Percentiles rank a stretch among this genome's conserved stretches.
These are phyloP conservation scores for Clavulina sp. DNA, from an alignment of 768 basidiomycete genomes.

Conservation along the genomic window DNA sequence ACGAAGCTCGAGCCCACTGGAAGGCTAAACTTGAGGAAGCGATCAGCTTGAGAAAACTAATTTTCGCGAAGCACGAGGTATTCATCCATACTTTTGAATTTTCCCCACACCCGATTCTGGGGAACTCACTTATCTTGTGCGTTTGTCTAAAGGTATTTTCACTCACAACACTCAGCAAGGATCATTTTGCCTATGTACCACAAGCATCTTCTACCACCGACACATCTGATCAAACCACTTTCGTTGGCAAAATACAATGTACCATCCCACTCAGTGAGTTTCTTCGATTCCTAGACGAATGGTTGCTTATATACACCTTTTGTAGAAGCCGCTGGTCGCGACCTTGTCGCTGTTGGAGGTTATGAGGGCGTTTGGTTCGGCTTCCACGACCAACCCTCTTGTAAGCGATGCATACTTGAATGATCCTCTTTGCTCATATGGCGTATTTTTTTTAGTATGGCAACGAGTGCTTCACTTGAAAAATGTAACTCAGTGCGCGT, in stretches of 20 bases:
- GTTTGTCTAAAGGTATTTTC: slow-evolving; percentile 46
- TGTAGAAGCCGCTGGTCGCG: slow-evolving; percentile 73
- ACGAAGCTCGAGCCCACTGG: slow-evolving; percentile 68
- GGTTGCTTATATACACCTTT: slow-evolving; percentile 2
- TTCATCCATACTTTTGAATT: not conserved
- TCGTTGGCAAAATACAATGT: slow-evolving; percentile 77
- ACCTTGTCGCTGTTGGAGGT: slow-evolving; percentile 83
- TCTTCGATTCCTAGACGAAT: not conserved
- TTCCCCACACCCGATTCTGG: not conserved
- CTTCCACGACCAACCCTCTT: slow-evolving; percentile 70
- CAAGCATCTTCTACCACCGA: slow-evolving; percentile 18
- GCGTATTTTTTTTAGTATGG: slow-evolving; percentile 44
- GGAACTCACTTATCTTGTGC: too few relatives aligned
- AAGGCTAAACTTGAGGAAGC: slow-evolving; percentile 79
- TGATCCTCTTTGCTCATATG: too few relatives aligned
- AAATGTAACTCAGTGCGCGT: slow-evolving; percentile 87
- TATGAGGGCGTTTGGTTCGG: slow-evolving; percentile 95
- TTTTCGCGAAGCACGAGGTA: slow-evolving; percentile 78
- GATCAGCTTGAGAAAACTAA: slow-evolving; percentile 62
- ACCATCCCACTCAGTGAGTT: slow-evolving; percentile 75
- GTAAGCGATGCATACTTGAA: slow-evolving; percentile 25
- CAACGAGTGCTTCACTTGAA: slow-evolving; percentile 86
- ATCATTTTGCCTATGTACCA: too few relatives aligned
- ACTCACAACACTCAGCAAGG: slow-evolving; percentile 71
- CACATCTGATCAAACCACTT: slow-evolving; percentile 9